A percentile compares a stretch with the other conserved stretches of the same genome.
phyloP scores from a whole-genome alignment of 495 filamentous ascomycete species.

The Penicillium maclennaniae region DNA sequence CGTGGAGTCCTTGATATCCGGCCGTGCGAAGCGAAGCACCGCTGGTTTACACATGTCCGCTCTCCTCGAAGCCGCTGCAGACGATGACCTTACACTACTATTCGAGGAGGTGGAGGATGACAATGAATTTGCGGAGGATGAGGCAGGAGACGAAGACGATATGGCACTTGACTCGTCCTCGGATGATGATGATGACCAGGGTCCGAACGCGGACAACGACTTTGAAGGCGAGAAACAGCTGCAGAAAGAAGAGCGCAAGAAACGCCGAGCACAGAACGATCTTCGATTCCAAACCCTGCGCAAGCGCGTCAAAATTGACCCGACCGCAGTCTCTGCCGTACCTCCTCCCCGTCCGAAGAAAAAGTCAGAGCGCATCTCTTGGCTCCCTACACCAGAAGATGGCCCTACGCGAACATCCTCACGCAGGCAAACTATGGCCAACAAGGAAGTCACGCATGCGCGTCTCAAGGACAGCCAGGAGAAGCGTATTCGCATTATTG shows the following conservation, averaged over 20 bases:
- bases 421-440: constrained; percentile 76
- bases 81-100: constrained; percentile 73
- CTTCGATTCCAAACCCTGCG: constrained; percentile 46
- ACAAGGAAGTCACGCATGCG: constrained; percentile 76
- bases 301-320: constrained; percentile 65
- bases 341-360: constrained; percentile 71
- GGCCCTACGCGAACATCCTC: constrained; percentile 78
- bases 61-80: constrained; percentile 72
- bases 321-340: constrained; percentile 46
- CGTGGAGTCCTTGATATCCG: constrained; percentile 72
- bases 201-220: constrained; percentile 57
- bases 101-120: constrained; percentile 87
- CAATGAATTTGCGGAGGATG: constrained; percentile 66
- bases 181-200: constrained; percentile 70
- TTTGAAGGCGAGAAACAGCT: constrained; percentile 62
- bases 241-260: constrained; percentile 65
- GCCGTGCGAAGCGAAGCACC: constrained; percentile 75
- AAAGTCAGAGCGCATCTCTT: constrained; percentile 87
- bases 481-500: constrained; percentile 70
- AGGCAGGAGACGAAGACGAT: constrained; percentile 69
- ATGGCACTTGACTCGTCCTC: constrained; percentile 78
- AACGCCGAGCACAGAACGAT: constrained; percentile 66
- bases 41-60: constrained; percentile 81
- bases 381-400: constrained; percentile 77
- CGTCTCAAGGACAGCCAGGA: constrained; percentile 81